Evolutionary conservation across 768 basidiomycete genomes (phyloP).

Genomic region (Dioszegia aurantiaca): DNA sequence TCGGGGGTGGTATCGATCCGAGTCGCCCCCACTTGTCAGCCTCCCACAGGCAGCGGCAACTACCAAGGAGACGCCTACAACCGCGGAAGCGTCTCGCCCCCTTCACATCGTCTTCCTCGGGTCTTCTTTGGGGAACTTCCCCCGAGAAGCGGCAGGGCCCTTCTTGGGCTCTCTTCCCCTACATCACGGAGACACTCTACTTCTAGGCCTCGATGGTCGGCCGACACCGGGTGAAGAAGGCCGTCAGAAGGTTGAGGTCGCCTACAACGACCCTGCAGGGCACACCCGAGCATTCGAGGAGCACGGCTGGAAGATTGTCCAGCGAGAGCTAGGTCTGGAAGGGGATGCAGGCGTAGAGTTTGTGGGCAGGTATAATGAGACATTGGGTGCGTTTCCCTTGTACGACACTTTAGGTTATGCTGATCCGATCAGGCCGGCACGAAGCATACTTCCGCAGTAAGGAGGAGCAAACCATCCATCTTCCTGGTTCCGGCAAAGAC

Average conservation of each 20-base stretch:
- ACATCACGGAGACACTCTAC: constrained; percentile 69
- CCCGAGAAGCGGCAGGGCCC: constrained; percentile 62
- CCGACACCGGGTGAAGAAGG: constrained; percentile 56
- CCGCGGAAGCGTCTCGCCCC: constrained; percentile 49
- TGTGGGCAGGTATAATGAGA: constrained; percentile 46
- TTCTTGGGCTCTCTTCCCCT: constrained; percentile 80
- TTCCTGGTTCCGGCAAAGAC: constrained; percentile 28
- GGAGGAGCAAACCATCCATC: constrained; percentile 59
- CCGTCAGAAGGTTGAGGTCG: constrained; percentile 67
- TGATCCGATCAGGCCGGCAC: constrained; percentile 60
- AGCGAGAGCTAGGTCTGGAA: constrained; percentile 61
- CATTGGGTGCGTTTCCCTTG: constrained; percentile 27
- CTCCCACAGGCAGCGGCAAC: too few species aligned
- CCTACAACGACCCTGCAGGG: constrained; percentile 80
- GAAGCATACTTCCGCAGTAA: constrained; percentile 79
- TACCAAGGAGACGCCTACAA: background rate
- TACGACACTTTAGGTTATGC: background rate
- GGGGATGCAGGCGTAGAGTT: constrained; percentile 41
- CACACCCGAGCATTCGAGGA: constrained; percentile 74
- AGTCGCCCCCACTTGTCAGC: background rate
- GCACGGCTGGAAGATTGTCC: constrained; percentile 74
- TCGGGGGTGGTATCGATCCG: too few species aligned
- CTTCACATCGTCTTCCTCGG: constrained; percentile 88
- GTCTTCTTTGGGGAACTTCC: constrained; percentile 87
- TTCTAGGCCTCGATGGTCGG: constrained; percentile 87